These are phyloP conservation scores for Calonectria montana DNA, from an alignment of 2,329 filamentous ascomycete species.

Conservation along the genomic window DNA sequence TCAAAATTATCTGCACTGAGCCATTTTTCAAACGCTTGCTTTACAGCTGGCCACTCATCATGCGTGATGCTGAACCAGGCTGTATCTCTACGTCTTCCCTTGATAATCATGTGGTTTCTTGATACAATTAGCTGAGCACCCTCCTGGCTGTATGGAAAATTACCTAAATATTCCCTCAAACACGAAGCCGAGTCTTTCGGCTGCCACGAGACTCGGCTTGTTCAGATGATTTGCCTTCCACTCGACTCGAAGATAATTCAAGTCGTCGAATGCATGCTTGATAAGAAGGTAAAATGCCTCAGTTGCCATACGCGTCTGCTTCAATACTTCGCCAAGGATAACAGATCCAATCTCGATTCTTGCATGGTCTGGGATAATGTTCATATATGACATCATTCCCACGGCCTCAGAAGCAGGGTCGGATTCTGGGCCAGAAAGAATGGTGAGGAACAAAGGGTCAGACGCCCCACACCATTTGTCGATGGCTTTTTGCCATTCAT, in stretches of 20 bases:
- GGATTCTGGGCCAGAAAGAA: constrained; percentile 49
- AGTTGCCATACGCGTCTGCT: constrained; percentile 66
- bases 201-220: constrained; percentile 63
- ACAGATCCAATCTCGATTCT: constrained; percentile 69
- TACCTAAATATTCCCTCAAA: constrained; percentile 70
- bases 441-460: constrained; percentile 54
- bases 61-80: constrained; percentile 70
- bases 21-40: constrained; percentile 64
- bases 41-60: constrained; percentile 66
- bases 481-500: constrained; percentile 34
- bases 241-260: constrained; percentile 68
- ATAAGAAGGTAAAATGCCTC: constrained; percentile 69
- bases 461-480: constrained; percentile 38
- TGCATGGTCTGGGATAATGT: constrained; percentile 59
- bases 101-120: constrained; percentile 68
- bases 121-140: rapidly evolving
- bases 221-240: constrained; percentile 74
- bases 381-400: constrained; percentile 58
- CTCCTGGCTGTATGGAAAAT: neutral
- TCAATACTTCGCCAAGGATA: constrained; percentile 60
- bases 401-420: constrained; percentile 47
- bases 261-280: constrained; percentile 60
- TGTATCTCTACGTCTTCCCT: constrained; percentile 68
- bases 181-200: constrained; percentile 66
- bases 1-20: constrained; percentile 67